A percentile compares a stretch with the other conserved stretches of the same genome.
These are phyloP conservation scores for Ophiostoma pallidulum DNA, from an alignment of 2,329 filamentous ascomycete species.

Conservation along the genomic window DNA sequence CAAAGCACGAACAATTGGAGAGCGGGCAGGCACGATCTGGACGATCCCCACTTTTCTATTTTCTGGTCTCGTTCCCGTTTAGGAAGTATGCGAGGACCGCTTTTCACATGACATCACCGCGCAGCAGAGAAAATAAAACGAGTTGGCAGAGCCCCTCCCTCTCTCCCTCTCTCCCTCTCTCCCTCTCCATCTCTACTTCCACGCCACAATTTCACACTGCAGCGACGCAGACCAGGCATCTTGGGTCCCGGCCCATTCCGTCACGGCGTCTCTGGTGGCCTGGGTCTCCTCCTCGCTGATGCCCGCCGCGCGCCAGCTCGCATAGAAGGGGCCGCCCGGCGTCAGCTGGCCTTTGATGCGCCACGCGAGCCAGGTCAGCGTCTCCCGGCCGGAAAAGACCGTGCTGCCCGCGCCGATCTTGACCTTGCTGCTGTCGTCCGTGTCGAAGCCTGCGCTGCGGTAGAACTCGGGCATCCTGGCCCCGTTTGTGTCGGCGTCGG, in stretches of 20 bases:
- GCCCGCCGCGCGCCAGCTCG: conserved; percentile 28
- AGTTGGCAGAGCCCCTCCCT: no score
- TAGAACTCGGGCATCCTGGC: conserved; percentile 19
- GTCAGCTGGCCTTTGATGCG: conserved; percentile 20
- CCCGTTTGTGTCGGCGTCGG: no score
- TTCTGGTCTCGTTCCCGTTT: no score
- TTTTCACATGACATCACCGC: no score
- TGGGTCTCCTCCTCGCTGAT: conserved; percentile 28
- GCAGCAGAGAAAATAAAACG: no score
- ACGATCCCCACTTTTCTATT: no score
- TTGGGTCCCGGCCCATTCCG: conserved; percentile 27
- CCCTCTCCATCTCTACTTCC: no score
- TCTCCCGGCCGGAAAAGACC: conserved; percentile 21
- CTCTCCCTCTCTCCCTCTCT: no score
- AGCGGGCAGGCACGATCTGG: no score
- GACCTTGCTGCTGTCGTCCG: conserved; percentile 20
- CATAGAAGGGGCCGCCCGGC: conserved; percentile 24
- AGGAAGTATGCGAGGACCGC: no score
- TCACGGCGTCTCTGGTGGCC: conserved; percentile 22
- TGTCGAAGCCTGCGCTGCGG: conserved; percentile 22
- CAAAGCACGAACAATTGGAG: no score
- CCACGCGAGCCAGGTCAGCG: conserved; percentile 22
- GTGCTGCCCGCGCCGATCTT: conserved; percentile 23
- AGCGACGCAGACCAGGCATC: conserved; percentile 25
- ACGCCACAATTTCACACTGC: conserved; percentile 15